Evolutionary conservation across 805 yeast genomes (phyloP).

Genomic region (Monosporozyma aquatica): DNA sequence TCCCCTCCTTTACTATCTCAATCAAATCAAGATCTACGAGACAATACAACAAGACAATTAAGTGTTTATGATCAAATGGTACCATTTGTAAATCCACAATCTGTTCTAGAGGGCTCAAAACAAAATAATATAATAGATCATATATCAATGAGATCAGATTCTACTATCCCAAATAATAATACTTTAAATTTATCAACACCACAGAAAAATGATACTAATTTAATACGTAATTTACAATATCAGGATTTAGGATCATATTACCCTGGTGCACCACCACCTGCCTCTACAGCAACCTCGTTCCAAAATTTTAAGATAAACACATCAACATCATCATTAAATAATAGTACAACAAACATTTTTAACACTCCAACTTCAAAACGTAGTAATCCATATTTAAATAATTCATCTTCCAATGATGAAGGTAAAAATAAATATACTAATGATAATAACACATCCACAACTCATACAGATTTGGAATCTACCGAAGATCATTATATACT

Average conservation of each 20-base stretch:
- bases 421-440: not conserved
- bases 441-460: not conserved
- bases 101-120: not conserved
- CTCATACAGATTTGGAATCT: too few relatives aligned
- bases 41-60: slow-evolving; percentile 1
- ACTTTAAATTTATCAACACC: not conserved
- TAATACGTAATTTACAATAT: slow-evolving; percentile 10
- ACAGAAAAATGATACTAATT: not conserved
- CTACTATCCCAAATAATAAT: not conserved
- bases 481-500: not conserved
- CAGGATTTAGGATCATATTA: slow-evolving; percentile 25
- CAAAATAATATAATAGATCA: slow-evolving; percentile 1
- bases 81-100: slow-evolving; percentile 3
- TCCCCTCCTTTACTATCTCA: too few relatives aligned
- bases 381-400: not conserved
- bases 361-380: slow-evolving; percentile 5
- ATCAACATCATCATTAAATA: not conserved
- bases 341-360: slow-evolving; percentile 6
- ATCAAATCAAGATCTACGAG: too few relatives aligned
- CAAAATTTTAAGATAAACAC: not conserved
- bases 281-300: slow-evolving; percentile 5
- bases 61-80: slow-evolving; percentile 10
- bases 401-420: not conserved
- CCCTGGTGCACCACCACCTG: slow-evolving; percentile 19
- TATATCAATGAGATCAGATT: slow-evolving; percentile 1